Evolutionary conservation across 73 alveolate genomes (phyloP), one percentile per base, ranked within the genome.

Genomic region (Breviolum minutum): DNA sequence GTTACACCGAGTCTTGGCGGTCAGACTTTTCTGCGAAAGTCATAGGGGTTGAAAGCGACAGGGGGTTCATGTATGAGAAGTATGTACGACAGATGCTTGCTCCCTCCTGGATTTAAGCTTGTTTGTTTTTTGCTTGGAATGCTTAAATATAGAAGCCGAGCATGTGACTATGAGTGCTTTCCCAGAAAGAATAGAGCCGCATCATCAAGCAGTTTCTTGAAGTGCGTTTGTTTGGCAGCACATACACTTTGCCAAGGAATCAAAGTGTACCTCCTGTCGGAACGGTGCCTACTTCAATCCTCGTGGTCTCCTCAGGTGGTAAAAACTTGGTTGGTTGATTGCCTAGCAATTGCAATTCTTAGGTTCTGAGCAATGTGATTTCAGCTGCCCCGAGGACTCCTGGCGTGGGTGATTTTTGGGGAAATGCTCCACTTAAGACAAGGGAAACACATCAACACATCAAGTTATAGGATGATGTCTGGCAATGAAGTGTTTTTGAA

Each of bases 211-310:
- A 40, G 54, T 40, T 40, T 40, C 54, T 40, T 40, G 5, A 40
- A 40, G 5, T 40, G 54, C 54, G 54, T 22, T 22, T 22, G 77
- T 22, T 40, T 40, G 54, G 54, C 54, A 40, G 6, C 87, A 8
- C 19, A 10, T 27, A 17, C 92, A 9, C 73, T 7, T 17, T 14
- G 29, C 83, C 70, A n/a, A 88, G 95, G 85, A 64, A 48, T 27
- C 64, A 19, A 73, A 88, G 54, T 88, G 95, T 74, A 88, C 95
- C 60, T 27, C 84, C 70, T 88, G 95, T 48, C 95, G 85, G 71
- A 88, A 68, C 85, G 95, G 95, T 60, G 95, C 95, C 17, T 88
- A n/a, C 85, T 88, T 88, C 60, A 64, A 88, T 54, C 70, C 95
- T 48, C 82, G 95, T 19, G 30, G 68, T 60, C 12, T 60, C 66